Evolutionary conservation across 345 rosid genomes (phyloP).

Genomic region (Salix exigua): DNA sequence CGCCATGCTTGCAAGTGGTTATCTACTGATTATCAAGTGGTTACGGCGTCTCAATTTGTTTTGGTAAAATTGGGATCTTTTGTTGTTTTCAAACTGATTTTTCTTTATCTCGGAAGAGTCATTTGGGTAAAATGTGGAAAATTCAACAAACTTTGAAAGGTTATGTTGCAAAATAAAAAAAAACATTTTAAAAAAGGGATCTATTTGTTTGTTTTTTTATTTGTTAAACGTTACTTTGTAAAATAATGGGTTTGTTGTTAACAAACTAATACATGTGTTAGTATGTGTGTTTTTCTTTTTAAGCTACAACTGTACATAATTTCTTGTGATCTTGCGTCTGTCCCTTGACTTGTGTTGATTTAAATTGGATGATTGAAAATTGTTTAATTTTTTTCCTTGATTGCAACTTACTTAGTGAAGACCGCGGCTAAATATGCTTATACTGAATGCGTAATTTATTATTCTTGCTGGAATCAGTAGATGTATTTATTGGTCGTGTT

Average conservation of each 20-base stretch:
- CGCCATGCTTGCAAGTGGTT: background rate
- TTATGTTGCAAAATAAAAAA: background rate
- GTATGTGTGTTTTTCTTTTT: background rate
- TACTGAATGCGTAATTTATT: background rate
- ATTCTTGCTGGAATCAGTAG: background rate
- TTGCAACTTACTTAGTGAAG: background rate
- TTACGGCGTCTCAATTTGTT: background rate
- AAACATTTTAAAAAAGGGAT: background rate
- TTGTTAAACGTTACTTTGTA: background rate
- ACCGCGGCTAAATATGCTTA: background rate
- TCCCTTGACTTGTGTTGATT: background rate
- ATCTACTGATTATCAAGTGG: background rate
- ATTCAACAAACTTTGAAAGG: background rate
- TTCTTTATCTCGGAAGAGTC: background rate
- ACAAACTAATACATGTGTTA: background rate
- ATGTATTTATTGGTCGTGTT: background rate
- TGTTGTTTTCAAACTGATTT: background rate
- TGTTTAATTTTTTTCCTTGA: background rate
- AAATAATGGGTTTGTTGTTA: background rate
- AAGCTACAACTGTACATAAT: background rate
- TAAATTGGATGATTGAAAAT: background rate
- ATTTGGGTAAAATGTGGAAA: background rate
- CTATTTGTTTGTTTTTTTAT: background rate
- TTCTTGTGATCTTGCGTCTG: background rate
- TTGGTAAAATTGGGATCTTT: background rate